These are phyloP conservation scores for Aspergillus carlsbadensis DNA, from an alignment of 495 filamentous ascomycete species.

Conservation along the genomic window DNA sequence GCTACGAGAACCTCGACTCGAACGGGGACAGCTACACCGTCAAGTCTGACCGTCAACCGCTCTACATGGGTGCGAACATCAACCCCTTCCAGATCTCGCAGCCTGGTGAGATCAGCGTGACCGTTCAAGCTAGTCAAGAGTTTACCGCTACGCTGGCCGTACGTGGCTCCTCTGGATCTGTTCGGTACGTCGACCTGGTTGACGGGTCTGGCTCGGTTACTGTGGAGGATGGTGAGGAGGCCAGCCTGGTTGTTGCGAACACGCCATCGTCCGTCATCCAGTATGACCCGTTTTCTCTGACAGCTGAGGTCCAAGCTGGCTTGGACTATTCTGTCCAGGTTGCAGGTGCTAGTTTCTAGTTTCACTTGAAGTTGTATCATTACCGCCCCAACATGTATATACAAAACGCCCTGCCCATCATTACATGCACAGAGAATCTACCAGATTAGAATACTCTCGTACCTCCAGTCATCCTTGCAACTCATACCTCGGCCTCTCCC, in stretches of 20 bases:
- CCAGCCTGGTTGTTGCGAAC: conserved; percentile 13
- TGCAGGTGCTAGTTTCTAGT: conserved; percentile 2
- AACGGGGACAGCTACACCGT: conserved; percentile 7
- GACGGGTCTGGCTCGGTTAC: conserved; percentile 1
- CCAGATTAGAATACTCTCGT: no score
- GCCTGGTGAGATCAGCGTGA: conserved; percentile 1
- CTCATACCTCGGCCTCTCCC: no score
- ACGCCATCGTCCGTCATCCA: conserved; percentile 1
- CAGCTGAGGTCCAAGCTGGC: conserved; percentile 2
- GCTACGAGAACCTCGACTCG: conserved; percentile 10
- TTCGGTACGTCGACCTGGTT: conserved; percentile 7
- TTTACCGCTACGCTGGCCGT: conserved; percentile 12
- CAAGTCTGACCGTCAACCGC: conserved; percentile 6
- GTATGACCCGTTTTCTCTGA: conserved; percentile 11
- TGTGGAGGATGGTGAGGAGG: conserved; percentile 6
- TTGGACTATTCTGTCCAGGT: conserved; percentile 12
- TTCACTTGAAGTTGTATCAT: no score
- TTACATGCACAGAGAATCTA: no score
- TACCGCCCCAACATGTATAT: no score
- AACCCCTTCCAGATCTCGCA: conserved; percentile 3
- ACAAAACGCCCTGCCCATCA: no score
- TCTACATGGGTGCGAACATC: conserved; percentile 17
- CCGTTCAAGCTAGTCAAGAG: neutral
- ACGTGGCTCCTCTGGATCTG: neutral
- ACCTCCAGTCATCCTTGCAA: no score